These are phyloP conservation scores for Schizonepeta tenuifolia DNA, from an alignment of 257 asterid genomes.

Conservation along the genomic window DNA sequence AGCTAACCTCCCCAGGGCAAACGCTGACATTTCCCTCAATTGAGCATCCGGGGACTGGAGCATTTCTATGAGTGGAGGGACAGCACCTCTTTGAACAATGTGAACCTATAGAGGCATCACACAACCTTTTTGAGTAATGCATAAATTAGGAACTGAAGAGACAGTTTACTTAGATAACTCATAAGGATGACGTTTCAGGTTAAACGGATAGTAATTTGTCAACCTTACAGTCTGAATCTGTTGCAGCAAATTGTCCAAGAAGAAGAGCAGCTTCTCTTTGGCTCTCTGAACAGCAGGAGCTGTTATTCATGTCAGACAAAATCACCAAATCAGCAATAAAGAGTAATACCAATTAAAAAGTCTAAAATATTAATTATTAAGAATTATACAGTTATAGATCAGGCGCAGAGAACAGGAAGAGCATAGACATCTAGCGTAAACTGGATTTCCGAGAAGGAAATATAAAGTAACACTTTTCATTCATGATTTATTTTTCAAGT, in stretches of 20 bases:
- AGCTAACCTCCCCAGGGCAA: slow-evolving; percentile 98
- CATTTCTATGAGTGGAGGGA: slow-evolving; percentile 93
- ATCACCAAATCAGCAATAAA: slow-evolving; percentile 30
- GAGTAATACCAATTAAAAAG: not conserved
- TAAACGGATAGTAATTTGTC: slow-evolving; percentile 36
- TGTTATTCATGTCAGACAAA: slow-evolving; percentile 39
- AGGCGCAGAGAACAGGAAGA: slow-evolving; percentile 3
- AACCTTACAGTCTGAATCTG: slow-evolving; percentile 99
- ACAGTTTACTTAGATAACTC: not conserved
- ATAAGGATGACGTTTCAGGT: slow-evolving; percentile 7
- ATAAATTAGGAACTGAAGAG: slow-evolving; percentile 11
- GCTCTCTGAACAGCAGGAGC: slow-evolving; percentile 98
- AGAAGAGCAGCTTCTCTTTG: slow-evolving; percentile 99
- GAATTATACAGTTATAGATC: not conserved
- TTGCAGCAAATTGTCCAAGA: slow-evolving; percentile 99
- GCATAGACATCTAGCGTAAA: not conserved
- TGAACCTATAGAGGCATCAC: slow-evolving; percentile 64
- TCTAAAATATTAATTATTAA: not conserved
- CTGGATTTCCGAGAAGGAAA: not conserved
- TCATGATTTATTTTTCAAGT: not conserved
- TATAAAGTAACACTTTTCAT: not conserved
- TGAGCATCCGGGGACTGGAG: slow-evolving; percentile 94
- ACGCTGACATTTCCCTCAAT: slow-evolving; percentile 96
- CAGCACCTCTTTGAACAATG: slow-evolving; percentile 99
- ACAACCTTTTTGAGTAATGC: slow-evolving; percentile 16